Evolutionary conservation across 768 basidiomycete genomes (phyloP), one percentile per base, ranked within the genome.

Genomic region (Strobilomyces confusus): DNA sequence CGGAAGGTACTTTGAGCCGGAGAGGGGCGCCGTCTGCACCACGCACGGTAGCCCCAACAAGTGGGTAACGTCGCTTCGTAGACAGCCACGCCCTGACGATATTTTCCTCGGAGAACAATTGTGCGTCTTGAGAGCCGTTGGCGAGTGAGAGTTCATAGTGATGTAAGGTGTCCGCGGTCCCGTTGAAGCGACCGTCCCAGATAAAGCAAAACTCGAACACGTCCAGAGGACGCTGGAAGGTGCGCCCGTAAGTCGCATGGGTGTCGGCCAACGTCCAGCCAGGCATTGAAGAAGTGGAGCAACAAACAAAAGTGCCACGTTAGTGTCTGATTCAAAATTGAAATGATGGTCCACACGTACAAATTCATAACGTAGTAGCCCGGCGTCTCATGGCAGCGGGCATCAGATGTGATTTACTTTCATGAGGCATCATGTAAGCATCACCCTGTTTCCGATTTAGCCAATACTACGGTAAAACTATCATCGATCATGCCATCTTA

Each of bases 21-120:
- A 60, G 42, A 6, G 45, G 22, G 1, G 12, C 32, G 4, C 11
- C 20, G 13, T 52, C 51, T 8, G 23, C 33, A 20, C 67, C 43
- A 70, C 67, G n/a, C 9, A 81, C 57, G 5, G 52, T 65, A 7
- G 77, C 73, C 4, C 72, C 78, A 13, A 79, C 75, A 4, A 84
- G 69, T 2, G 82, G 82, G 54, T 71, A 81, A 32, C 69, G 73
- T 25, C 64, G 67, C 63, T 84, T 84, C 20, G 80, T 63, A 12
- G 71, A 61, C 20, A 67, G 26, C 81, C 81, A 85, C 2, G 77
- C 70, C 26, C 66, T 63, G 1, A 43, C 32, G 36, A 83, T 59
- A 52, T 76, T 80, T 12, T 58, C 58, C 7, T 63, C 51, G 13
- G 65, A 60, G 52, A 72, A 67, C 40, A 63, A 37, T 65, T 49